Evolutionary conservation across 805 yeast species (phyloP).

Genomic region (Nakazawaea ernobii): DNA sequence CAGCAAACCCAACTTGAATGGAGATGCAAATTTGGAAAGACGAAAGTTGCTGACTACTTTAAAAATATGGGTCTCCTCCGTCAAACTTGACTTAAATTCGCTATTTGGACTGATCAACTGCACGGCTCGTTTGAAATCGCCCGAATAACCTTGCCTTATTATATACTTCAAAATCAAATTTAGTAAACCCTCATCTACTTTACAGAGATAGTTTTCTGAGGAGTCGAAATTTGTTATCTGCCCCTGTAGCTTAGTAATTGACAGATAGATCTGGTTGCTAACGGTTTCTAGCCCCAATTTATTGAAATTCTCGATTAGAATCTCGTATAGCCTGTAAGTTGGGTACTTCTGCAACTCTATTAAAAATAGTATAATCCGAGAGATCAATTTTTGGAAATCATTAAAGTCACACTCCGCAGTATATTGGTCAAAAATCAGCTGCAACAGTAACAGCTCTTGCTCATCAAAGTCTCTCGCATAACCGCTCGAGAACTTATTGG

Average conservation of each 20-base stretch:
- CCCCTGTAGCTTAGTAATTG: not conserved
- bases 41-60: not conserved
- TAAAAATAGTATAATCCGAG: not conserved
- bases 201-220: constrained; percentile 4
- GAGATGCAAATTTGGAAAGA: not conserved
- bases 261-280: constrained; percentile 1
- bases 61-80: not conserved
- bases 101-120: not conserved
- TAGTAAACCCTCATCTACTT: not conserved
- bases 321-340: not conserved
- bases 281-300: not conserved
- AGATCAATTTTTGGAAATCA: not conserved
- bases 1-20: too few relatives aligned
- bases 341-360: not conserved
- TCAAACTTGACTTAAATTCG: not conserved
- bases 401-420: not conserved
- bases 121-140: not conserved
- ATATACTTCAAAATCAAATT: not conserved
- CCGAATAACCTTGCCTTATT: not conserved
- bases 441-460: not conserved
- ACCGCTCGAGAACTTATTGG: not conserved
- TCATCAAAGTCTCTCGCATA: not conserved
- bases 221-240: constrained; percentile 1
- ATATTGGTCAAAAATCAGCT: not conserved
- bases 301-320: constrained; percentile 6